Base-by-base conservation (phyloP, 805 yeast genomes). In the Saturnispora sekii region DNA sequence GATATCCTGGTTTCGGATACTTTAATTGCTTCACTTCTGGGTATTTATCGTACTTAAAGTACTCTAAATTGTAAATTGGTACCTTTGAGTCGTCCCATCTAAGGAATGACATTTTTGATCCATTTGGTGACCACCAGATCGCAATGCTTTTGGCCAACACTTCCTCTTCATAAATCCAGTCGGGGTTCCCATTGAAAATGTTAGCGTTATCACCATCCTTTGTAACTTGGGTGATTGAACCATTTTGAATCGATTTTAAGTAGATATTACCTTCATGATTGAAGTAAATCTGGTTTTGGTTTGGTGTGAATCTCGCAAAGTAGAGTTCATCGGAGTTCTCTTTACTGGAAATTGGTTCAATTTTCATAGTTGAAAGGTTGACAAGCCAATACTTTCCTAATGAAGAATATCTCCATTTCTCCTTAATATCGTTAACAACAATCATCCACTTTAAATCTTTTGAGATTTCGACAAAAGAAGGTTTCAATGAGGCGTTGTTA, bases 161-260 rank as follows among this genome's bases (percentile, higher is more conserved):
- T 54, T 84, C 95, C 56, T 84, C 94, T 58, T 84, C 94, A 59
- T 84, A 84, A 1, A 84, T 80, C 93, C 94, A 84, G 55, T 84
- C 93, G 0, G 89, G 79, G 50, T 70, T 79, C 5, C 86, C 95
- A 52, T 84, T 79, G 48, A 72, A 69, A 4, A 82, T 64, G 14
- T 69, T 62, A 0, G 50, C 55, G 11, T 28, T 32, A 10, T 71
- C 63, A 0, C 88, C 89, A 56, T 76, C 82, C 4, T 50, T 48
- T 1, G 82, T 74, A 9, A 77, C 57, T 46, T 63, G 68, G 0
- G 49, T 55, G 4, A 59, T 47, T 4, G 51, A 47, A 5, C 51
- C 56, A 10, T 53, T 40, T 5, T 39, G 16, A 0, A 75, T 51
- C 40, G 71, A 60, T 53, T 73, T 69, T 11, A 80, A 40, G 52